phyloP scores from a whole-genome alignment of 1,284 basidiomycete species.

The Apiotrichum veenhuisii region DNA sequence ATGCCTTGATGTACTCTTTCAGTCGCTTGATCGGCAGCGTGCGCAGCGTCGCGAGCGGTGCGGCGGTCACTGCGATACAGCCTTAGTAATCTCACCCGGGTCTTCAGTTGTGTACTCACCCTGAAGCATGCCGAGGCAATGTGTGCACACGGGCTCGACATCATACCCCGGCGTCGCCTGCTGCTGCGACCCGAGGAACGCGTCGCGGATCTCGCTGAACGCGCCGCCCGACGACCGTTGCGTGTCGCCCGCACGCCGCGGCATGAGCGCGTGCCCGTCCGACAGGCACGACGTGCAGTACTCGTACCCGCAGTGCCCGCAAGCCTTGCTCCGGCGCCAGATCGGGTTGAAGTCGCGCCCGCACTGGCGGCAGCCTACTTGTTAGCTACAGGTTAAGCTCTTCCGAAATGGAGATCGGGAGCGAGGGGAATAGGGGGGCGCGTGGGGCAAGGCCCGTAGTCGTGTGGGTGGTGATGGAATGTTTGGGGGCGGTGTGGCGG shows the following conservation, averaged over 20 bases:
- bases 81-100: constrained; percentile 5
- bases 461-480: too few species aligned
- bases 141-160: constrained; percentile 42
- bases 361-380: constrained; percentile 44
- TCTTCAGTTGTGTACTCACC: constrained; percentile 26
- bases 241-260: constrained; percentile 24
- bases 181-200: constrained; percentile 20
- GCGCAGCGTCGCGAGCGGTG: constrained; percentile 34
- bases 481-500: too few species aligned
- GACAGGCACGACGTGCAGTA: constrained; percentile 45
- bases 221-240: constrained; percentile 3
- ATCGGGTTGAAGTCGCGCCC: constrained; percentile 45
- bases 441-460: too few species aligned
- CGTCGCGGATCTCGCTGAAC: constrained; percentile 27
- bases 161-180: constrained; percentile 37
- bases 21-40: constrained; percentile 45
- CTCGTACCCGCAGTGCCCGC: constrained; percentile 48
- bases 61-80: constrained; percentile 39
- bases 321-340: constrained; percentile 39
- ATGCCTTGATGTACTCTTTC: constrained; percentile 46
- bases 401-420: too few species aligned
- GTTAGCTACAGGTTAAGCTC: background rate
- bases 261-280: constrained; percentile 48
- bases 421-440: background rate
- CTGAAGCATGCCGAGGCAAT: constrained; percentile 46